phyloP scores from a whole-genome alignment of 2,329 filamentous ascomycete genomes.

The Fonsecaea pugnacius region DNA sequence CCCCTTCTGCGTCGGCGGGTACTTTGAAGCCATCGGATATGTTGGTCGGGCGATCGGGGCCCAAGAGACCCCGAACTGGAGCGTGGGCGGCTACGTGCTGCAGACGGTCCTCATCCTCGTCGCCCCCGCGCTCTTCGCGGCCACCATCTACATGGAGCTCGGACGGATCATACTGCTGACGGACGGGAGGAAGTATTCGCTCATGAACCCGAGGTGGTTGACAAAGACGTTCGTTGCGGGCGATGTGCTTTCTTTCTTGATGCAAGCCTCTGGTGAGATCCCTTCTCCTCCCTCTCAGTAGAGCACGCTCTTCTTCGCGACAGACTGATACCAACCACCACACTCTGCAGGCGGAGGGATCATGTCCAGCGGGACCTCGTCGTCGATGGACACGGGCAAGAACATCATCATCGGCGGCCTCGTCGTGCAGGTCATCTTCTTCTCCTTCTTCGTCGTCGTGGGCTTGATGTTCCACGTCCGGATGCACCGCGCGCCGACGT shows the following conservation, averaged over 20 bases:
- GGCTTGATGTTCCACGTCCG: conserved; percentile 38
- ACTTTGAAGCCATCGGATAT: conserved; percentile 48
- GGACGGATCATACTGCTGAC: conserved; percentile 50
- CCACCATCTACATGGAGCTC: conserved; percentile 55
- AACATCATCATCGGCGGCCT: conserved; percentile 51
- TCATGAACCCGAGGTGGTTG: conserved; percentile 45
- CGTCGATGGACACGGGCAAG: conserved; percentile 41
- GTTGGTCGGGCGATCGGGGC: conserved; percentile 39
- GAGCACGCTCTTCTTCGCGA: too few species aligned
- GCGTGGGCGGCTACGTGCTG: conserved; percentile 35
- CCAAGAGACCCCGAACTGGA: conserved; percentile 20
- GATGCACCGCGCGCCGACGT: conserved; percentile 11
- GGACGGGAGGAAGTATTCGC: conserved; percentile 42
- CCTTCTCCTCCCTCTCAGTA: not conserved
- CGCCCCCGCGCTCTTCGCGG: conserved; percentile 52
- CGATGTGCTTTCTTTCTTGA: conserved; percentile 51
- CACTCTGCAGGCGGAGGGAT: conserved; percentile 23
- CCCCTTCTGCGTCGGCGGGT: conserved; percentile 47
- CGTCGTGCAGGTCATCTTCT: conserved; percentile 58
- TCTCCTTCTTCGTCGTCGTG: conserved; percentile 56
- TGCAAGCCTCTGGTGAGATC: conserved; percentile 43
- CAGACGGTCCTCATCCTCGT: conserved; percentile 52
- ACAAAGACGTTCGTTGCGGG: conserved; percentile 50
- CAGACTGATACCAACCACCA: not conserved
- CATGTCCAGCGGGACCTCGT: conserved; percentile 24